Percentiles rank a stretch among this genome's conserved stretches.
phyloP scores from a whole-genome alignment of 1,139 yeast species.

The Kluyveromyces marxianus region DNA sequence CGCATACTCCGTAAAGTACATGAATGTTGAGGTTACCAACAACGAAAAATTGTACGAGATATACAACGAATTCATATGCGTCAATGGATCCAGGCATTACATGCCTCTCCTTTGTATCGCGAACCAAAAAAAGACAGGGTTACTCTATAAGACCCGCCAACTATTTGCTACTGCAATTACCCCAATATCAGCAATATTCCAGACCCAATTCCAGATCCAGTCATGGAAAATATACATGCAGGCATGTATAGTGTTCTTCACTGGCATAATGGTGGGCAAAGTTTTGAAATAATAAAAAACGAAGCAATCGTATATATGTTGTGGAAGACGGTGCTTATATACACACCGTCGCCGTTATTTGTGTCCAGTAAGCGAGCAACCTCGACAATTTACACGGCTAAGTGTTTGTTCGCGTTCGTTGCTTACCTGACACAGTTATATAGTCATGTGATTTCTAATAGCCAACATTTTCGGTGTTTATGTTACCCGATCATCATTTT shows the following conservation, averaged over 20 bases:
- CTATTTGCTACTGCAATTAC: background rate
- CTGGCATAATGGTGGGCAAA: slow-evolving; percentile 2
- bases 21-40: background rate
- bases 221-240: slow-evolving; percentile 1
- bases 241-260: slow-evolving; percentile 1
- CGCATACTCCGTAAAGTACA: background rate
- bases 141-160: background rate
- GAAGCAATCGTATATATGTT: no score
- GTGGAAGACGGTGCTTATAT: no score
- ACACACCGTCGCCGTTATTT: background rate
- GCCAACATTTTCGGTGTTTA: no score
- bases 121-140: background rate
- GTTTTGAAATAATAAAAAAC: background rate
- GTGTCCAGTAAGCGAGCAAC: no score
- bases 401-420: no score
- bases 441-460: no score
- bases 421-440: no score
- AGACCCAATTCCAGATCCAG: background rate
- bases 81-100: slow-evolving; percentile 3
- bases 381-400: no score
- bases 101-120: slow-evolving; percentile 2
- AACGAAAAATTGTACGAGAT: background rate
- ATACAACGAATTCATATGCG: background rate
- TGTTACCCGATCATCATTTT: background rate
- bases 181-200: background rate